Conservation (phyloP, 768 basidiomycete genomes). For the Lentinula edodes region DNA sequence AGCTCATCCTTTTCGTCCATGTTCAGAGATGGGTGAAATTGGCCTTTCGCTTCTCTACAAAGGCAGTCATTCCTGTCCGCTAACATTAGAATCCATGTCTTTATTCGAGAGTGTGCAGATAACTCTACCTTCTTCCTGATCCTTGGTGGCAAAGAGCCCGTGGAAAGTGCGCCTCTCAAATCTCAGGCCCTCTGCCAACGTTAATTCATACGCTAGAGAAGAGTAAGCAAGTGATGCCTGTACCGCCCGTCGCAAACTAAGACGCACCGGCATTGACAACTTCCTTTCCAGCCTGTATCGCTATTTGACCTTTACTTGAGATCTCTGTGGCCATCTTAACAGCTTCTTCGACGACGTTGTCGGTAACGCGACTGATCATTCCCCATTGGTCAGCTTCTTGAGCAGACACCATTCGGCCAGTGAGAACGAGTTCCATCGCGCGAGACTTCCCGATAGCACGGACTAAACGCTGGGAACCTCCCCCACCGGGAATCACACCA, state of each 20-base stretch:
- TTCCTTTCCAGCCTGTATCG: constrained; percentile 87
- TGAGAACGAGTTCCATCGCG: constrained; percentile 91
- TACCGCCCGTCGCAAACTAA: not conserved
- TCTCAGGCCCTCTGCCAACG: constrained; percentile 75
- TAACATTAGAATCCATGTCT: not conserved
- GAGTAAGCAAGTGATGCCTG: not conserved
- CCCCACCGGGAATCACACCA: constrained; percentile 91
- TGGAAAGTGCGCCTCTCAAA: constrained; percentile 92
- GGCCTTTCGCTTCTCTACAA: constrained; percentile 89
- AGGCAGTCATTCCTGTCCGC: constrained; percentile 85
- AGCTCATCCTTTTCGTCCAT: not conserved
- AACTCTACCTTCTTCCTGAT: constrained; percentile 87
- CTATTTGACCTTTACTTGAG: constrained; percentile 75
- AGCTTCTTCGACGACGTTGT: constrained; percentile 82
- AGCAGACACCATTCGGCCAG: constrained; percentile 77
- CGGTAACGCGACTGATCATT: constrained; percentile 78
- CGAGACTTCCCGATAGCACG: constrained; percentile 85
- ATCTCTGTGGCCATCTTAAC: constrained; percentile 74
- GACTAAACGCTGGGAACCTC: constrained; percentile 89
- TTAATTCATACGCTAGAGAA: constrained; percentile 69
- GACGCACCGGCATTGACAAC: constrained; percentile 79
- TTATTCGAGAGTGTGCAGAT: not conserved
- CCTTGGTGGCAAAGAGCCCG: constrained; percentile 84
- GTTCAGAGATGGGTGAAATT: constrained; percentile 61
- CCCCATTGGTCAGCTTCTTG: constrained; percentile 86